phyloP scores from a whole-genome alignment of 768 basidiomycete genomes.

The Russula abietina region DNA sequence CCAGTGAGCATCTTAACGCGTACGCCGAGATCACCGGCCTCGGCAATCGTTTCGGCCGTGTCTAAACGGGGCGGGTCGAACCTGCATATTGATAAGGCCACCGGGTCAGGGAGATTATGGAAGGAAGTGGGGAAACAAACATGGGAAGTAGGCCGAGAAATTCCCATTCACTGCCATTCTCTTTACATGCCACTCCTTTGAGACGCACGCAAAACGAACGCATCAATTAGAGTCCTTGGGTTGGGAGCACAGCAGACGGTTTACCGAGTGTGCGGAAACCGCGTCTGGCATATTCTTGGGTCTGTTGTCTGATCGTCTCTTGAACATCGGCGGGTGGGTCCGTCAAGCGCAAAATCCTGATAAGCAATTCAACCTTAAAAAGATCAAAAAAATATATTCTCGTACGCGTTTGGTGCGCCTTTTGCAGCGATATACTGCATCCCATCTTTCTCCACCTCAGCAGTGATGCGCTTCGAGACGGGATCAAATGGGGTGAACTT shows the following conservation, averaged over 20 bases:
- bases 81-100: conserved; percentile 31
- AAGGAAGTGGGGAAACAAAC: conserved; percentile 9
- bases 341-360: conserved; percentile 39
- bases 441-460: conserved; percentile 42
- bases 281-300: conserved; percentile 38
- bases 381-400: not conserved
- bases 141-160: conserved; percentile 36
- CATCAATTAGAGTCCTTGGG: not conserved
- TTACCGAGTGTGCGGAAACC: conserved; percentile 40
- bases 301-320: conserved; percentile 32
- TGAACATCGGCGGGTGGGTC: conserved; percentile 33
- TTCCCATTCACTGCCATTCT: conserved; percentile 39
- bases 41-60: conserved; percentile 41
- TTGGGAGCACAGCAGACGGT: not conserved
- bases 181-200: conserved; percentile 39
- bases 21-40: conserved; percentile 40
- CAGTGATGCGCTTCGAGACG: conserved; percentile 46
- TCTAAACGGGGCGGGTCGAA: conserved; percentile 43
- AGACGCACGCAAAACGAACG: not conserved
- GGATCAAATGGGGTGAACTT: conserved; percentile 47
- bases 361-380: not conserved
- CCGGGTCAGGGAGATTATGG: not conserved
- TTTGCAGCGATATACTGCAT: conserved; percentile 40
- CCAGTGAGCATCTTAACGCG: conserved; percentile 48
- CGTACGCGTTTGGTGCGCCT: conserved; percentile 41